Base-by-base conservation (phyloP, 306 rosid species). In the Glycine soja region DNA sequence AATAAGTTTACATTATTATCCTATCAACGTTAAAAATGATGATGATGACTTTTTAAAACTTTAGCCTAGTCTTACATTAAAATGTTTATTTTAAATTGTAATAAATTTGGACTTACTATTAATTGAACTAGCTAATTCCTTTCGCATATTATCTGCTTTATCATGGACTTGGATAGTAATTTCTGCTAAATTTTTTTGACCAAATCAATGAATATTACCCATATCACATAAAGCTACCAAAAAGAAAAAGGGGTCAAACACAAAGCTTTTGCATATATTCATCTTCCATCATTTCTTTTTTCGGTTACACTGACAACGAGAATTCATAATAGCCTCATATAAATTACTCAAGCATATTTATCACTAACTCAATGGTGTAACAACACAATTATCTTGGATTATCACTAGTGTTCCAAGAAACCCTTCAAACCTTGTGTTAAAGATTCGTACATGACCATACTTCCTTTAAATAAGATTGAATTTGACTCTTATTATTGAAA, bases 211-310 rank as follows among this genome's bases (percentile, higher is more conserved):
- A 43, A 81, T 61, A 64, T 64, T 7, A 11, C 8, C 54, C 48
- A 64, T 72, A 72, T 54, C 43, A 74, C 47, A 53, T 43, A 81
- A 64, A 72, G 66, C 4, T 10, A 57, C 50, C 3, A 32, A 79
- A 46, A 58, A 18, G 43, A 45, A 68, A 24, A 30, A 51, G 43
- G 10, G 19, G 85, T 81, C 76, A 75, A 75, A 81, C 46, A 66
- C 5, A 34, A 24, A 24, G 54, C 24, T 45, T 83, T 42, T 77
- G 86, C 83, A 83, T 71, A 77, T 83, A 77, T 83, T 83, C 86
- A 64, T 53, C 70, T 71, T 73, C 58, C 5, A 3, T 63, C 2
- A 43, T 70, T 34, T 76, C 18, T 16, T 69, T 69, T 36, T n/a
- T 6, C 0, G 0, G 19, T 24, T 46, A 48, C 6, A 24, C 3